Percentiles rank a stretch among this genome's conserved stretches.
Conservation (phyloP, 164 flowering plant genomes). For the Macadamia tetraphylla region DNA sequence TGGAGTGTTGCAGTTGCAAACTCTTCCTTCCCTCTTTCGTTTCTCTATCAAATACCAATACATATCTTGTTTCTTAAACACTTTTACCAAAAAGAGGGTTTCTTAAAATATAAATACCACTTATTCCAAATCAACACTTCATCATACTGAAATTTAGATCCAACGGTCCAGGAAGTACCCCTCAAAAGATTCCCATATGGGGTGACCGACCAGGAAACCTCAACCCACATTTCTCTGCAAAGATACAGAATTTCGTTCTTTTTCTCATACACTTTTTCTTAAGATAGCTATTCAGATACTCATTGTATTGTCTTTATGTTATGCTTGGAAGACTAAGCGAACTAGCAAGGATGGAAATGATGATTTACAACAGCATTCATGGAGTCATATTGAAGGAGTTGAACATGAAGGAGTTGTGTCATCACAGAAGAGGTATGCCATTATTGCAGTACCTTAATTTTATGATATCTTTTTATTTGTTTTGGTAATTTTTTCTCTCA, state of each 20-base stretch:
- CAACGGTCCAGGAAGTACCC: too few relatives aligned
- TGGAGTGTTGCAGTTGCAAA: too few relatives aligned
- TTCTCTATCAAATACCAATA: too few relatives aligned
- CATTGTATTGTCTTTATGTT: constrained; percentile 10
- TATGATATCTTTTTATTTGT: background rate
- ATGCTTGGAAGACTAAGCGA: constrained; percentile 30
- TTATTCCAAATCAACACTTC: too few relatives aligned
- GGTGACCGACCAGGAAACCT: too few relatives aligned
- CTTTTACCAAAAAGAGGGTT: too few relatives aligned
- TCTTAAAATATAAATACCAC: too few relatives aligned
- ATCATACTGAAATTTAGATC: too few relatives aligned
- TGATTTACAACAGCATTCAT: constrained; percentile 24
- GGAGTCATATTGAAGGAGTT: constrained; percentile 6
- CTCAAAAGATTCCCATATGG: too few relatives aligned
- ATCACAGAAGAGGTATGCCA: constrained; percentile 41
- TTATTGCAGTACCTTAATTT: background rate
- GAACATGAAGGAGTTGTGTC: constrained; percentile 26
- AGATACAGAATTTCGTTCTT: background rate
- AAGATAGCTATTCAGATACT: background rate
- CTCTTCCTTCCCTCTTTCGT: too few relatives aligned
- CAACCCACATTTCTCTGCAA: too few relatives aligned
- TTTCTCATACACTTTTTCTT: background rate
- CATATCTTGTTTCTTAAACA: too few relatives aligned
- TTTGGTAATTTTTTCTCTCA: background rate
- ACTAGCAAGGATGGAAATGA: constrained; percentile 39